Base-by-base conservation (phyloP, 148 eudicot genomes). In the Rhododendron henanense region DNA sequence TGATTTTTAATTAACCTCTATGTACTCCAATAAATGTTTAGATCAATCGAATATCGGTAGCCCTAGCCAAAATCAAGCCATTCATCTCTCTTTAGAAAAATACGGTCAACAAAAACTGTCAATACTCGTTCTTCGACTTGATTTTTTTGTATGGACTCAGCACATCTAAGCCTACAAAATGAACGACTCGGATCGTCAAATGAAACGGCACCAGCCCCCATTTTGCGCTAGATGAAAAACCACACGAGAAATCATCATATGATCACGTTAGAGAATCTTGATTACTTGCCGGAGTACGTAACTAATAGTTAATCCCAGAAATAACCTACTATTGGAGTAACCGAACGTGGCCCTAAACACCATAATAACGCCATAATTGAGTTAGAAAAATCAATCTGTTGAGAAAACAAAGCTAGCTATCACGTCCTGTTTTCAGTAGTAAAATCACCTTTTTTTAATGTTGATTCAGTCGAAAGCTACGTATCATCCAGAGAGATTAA, bases 401-500 rank as follows among this genome's bases (percentile, higher is more conserved):
- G 61, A 63, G 10, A 28, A 80, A 37, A 10, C 41, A 73, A 57
- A 11, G 19, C 45, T 41, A 59, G 84, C 80, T 39, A 78, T 79
- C 23, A 83, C 77, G 51, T 25, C 82, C 53, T 85, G 25, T 41
- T 31, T 35, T 35, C 71, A 35, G 0, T 77, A 28, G 13, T 78
- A 45, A 44, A 25, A 75, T 76, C 13, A 44, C 48, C n/a, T 16
- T 23, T 35, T 19, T 63, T 63, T 63, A 63, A n/a, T n/a, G 28
- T 63, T 63, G 71, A n/a, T 63, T 63, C 71, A 63, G 71, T 67
- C 33, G 85, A 82, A 35, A 82, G 80, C 57, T n/a, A 85, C 83
- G 41, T 33, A 10, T 33, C 83, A 31, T 3, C 53, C 39, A 80
- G 61, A 3, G 19, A 10, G 8, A 3, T 84, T 81, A 7, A 86